Evolutionary conservation across 352 stramenopile genomes (phyloP).

Genomic region (Globisporangium acanthophoron): DNA sequence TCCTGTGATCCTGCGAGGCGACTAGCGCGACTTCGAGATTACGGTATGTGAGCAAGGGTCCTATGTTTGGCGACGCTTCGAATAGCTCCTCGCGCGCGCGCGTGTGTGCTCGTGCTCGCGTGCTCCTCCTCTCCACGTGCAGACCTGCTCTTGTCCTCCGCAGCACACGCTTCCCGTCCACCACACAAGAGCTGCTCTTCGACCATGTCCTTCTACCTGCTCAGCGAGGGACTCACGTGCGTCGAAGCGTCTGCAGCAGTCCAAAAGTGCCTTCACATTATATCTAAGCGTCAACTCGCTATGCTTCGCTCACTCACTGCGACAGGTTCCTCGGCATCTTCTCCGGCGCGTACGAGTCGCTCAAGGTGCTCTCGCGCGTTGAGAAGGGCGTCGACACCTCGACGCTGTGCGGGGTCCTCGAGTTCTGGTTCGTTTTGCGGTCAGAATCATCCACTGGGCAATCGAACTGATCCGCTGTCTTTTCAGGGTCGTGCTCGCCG

Average conservation of each 20-base stretch:
- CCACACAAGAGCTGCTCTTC: neutral
- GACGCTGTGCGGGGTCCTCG: constrained; percentile 42
- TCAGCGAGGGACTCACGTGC: constrained; percentile 66
- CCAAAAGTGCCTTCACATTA: too few relatives aligned
- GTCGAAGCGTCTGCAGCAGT: constrained; percentile 3
- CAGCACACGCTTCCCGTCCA: neutral
- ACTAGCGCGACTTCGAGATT: too few relatives aligned
- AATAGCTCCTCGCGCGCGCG: too few relatives aligned
- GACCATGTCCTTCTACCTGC: constrained; percentile 63
- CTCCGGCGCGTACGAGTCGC: constrained; percentile 59
- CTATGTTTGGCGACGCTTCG: too few relatives aligned
- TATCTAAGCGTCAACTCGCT: too few relatives aligned
- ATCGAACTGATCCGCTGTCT: neutral
- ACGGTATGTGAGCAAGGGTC: too few relatives aligned
- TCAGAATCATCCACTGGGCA: neutral
- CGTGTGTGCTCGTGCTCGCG: too few relatives aligned
- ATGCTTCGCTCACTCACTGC: neutral
- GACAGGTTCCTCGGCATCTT: constrained; percentile 48
- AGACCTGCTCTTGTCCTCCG: neutral
- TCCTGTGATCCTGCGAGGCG: neutral
- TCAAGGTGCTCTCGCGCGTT: constrained; percentile 57
- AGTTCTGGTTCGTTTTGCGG: constrained; percentile 43
- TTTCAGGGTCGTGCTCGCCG: constrained; percentile 50
- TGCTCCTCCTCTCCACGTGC: too few relatives aligned
- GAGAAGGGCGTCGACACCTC: constrained; percentile 49